These are phyloP conservation scores for Fistulinella prunicolor DNA, from an alignment of 768 basidiomycete genomes.

Conservation along the genomic window DNA sequence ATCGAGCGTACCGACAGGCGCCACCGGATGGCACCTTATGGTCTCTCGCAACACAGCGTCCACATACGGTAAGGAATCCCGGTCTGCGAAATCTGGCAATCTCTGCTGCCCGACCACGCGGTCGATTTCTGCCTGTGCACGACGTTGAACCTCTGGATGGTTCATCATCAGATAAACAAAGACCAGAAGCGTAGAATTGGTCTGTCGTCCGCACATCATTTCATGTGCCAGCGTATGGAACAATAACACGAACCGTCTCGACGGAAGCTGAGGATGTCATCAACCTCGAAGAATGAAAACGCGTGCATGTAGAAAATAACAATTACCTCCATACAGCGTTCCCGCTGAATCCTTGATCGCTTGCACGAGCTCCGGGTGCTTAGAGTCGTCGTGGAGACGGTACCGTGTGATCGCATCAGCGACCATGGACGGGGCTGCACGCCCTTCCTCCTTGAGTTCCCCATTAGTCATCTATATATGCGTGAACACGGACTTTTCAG, in stretches of 20 bases:
- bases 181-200: constrained; percentile 17
- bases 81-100: constrained; percentile 33
- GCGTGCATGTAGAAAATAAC: not conserved
- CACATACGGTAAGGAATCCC: constrained; percentile 30
- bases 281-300: too few relatives aligned
- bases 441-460: constrained; percentile 6
- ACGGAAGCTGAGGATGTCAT: constrained; percentile 22
- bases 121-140: constrained; percentile 35
- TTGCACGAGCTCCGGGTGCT: constrained; percentile 4
- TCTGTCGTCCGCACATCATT: constrained; percentile 16
- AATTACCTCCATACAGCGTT: constrained; percentile 18
- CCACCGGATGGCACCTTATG: constrained; percentile 28
- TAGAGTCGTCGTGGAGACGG: constrained; percentile 4
- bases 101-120: constrained; percentile 25
- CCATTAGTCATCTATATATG: not conserved
- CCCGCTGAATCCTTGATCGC: constrained; percentile 19
- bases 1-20: constrained; percentile 22
- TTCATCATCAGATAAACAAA: constrained; percentile 31
- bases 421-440: constrained; percentile 13
- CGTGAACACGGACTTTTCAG: not conserved
- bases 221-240: not conserved
- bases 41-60: constrained; percentile 34
- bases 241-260: constrained; percentile 27
- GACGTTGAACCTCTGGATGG: constrained; percentile 26
- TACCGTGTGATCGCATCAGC: constrained; percentile 11